Conservation (phyloP, 768 basidiomycete genomes). For the Clitopilus passeckerianus region DNA sequence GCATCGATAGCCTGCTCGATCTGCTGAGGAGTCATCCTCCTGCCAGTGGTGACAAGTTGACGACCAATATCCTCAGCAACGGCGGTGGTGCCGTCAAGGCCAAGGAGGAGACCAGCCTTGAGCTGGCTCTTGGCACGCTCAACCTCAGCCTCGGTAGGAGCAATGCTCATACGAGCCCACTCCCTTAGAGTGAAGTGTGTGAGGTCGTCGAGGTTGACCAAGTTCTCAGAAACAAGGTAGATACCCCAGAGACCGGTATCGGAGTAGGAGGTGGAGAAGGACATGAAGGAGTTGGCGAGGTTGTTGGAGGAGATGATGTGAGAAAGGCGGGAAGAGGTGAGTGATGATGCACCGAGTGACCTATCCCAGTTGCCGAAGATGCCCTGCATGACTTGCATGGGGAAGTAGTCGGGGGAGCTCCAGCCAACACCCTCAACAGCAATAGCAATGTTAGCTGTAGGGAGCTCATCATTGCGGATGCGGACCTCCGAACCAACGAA, state of each 20-base stretch:
- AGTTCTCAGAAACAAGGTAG: constrained; percentile 94
- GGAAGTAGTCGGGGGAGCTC: constrained; percentile 98
- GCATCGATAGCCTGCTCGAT: constrained; percentile 91
- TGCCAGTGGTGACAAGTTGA: constrained; percentile 92
- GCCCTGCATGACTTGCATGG: constrained; percentile 97
- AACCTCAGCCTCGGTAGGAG: constrained; percentile 80
- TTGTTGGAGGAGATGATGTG: constrained; percentile 89
- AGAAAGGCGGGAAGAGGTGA: constrained; percentile 87
- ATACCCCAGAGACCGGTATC: constrained; percentile 99
- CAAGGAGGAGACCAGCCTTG: constrained; percentile 88
- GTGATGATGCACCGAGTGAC: constrained; percentile 83
- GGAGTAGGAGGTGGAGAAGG: constrained; percentile 97
- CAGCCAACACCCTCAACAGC: constrained; percentile 98
- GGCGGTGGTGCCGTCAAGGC: constrained; percentile 93
- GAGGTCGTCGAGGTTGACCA: constrained; percentile 90
- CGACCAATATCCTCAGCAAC: constrained; percentile 98
- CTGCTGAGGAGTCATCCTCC: constrained; percentile 85
- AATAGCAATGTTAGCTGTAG: constrained; percentile 90
- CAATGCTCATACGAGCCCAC: constrained; percentile 93
- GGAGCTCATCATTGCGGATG: constrained; percentile 86
- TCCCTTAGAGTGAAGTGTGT: constrained; percentile 91
- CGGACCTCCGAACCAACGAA: constrained; percentile 97
- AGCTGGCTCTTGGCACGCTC: constrained; percentile 98
- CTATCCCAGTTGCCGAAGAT: constrained; percentile 99
- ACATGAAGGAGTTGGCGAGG: constrained; percentile 99